These are phyloP conservation scores for Candida sithepensis DNA, from an alignment of 805 yeast species.

Conservation along the genomic window DNA sequence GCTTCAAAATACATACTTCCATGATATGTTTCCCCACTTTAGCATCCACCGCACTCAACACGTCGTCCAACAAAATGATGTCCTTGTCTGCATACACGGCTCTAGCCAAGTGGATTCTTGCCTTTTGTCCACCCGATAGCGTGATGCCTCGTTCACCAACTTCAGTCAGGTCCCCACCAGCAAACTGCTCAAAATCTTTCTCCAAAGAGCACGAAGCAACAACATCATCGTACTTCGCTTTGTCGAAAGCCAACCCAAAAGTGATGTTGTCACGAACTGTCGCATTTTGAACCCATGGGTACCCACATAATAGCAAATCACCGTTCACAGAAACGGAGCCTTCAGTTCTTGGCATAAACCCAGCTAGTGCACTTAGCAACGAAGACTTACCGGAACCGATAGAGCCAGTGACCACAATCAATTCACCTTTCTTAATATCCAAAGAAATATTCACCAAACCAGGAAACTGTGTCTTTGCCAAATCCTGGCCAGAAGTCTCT, in stretches of 20 bases:
- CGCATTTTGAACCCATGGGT: slow-evolving; percentile 81
- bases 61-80: slow-evolving; percentile 69
- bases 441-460: slow-evolving; percentile 53
- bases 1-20: slow-evolving; percentile 60
- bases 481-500: slow-evolving; percentile 5
- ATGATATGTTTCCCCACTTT: slow-evolving; percentile 79
- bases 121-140: slow-evolving; percentile 84
- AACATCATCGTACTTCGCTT: slow-evolving; percentile 48
- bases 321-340: slow-evolving; percentile 59
- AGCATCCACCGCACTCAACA: slow-evolving; percentile 78
- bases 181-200: slow-evolving; percentile 61
- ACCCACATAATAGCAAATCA: slow-evolving; percentile 49
- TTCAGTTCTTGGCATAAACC: slow-evolving; percentile 56
- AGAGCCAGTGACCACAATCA: slow-evolving; percentile 66
- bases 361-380: slow-evolving; percentile 64
- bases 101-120: slow-evolving; percentile 72
- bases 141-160: slow-evolving; percentile 87
- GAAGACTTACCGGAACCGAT: slow-evolving; percentile 84
- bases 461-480: slow-evolving; percentile 30
- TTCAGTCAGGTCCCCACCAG: slow-evolving; percentile 74
- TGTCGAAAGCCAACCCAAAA: slow-evolving; percentile 59
- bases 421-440: slow-evolving; percentile 54
- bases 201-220: slow-evolving; percentile 63
- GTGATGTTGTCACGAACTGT: slow-evolving; percentile 71
- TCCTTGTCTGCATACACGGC: slow-evolving; percentile 70